These are phyloP conservation scores for Rhynchospora breviuscula DNA, from an alignment of 176 grass and related monocot genomes.

Conservation along the genomic window DNA sequence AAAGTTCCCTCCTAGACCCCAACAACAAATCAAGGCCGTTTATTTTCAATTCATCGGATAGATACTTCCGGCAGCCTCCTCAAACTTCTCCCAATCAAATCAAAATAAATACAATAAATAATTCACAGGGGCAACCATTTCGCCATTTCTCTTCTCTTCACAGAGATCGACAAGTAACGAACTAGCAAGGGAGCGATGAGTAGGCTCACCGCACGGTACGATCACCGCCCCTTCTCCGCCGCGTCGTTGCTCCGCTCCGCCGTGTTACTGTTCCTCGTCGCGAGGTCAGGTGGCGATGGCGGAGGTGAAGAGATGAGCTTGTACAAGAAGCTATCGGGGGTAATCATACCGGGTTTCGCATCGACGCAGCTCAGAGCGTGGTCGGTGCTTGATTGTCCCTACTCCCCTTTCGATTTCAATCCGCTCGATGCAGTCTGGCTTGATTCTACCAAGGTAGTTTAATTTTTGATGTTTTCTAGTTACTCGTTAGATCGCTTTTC, in stretches of 20 bases:
- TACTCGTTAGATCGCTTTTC: not conserved
- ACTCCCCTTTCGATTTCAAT: constrained; percentile 94
- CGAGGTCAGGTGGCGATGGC: constrained; percentile 10
- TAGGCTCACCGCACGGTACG: not conserved
- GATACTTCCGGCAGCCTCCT: not conserved
- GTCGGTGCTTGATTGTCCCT: constrained; percentile 97
- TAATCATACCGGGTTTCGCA: constrained; percentile 93
- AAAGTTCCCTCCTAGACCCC: not conserved
- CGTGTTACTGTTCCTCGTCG: constrained; percentile 7
- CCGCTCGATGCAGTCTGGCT: constrained; percentile 93
- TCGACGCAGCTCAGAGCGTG: constrained; percentile 95
- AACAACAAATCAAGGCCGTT: not conserved
- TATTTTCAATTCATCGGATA: constrained; percentile 11
- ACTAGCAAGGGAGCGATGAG: constrained; percentile 1
- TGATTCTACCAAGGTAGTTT: constrained; percentile 65
- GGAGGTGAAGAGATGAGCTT: constrained; percentile 42
- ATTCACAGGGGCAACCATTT: not conserved
- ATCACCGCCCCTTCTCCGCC: not conserved
- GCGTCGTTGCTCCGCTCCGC: not conserved
- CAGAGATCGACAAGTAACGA: not conserved
- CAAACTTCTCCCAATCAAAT: not conserved
- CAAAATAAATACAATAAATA: not conserved
- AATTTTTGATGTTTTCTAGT: not conserved
- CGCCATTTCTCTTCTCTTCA: not conserved
- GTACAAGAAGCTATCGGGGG: constrained; percentile 82